Base-by-base conservation (phyloP, 2,329 filamentous ascomycete genomes). In the Trichophyton benhamiae region DNA sequence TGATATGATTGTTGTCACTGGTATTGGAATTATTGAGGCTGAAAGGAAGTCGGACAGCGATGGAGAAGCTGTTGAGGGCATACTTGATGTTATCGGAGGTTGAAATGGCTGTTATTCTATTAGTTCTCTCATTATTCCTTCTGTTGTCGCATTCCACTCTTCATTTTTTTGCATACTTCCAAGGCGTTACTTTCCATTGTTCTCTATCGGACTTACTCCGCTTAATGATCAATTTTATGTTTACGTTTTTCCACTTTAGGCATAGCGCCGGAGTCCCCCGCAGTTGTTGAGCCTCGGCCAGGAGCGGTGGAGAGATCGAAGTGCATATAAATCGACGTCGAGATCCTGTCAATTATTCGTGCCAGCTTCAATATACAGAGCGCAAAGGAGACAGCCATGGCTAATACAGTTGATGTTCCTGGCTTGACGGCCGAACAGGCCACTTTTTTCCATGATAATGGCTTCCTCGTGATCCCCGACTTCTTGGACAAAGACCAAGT, bases 401-500 rank as follows among this genome's bases (percentile, higher is more conserved):
- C 58, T 33, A 30, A n/a, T 22, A 33, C 48, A 41, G 42, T 13
- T 33, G 22, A n/a, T 22, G 13, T 27, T 44, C 13, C 62, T 17
- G 65, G 63, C 61, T 87, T 96, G 62, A 87, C 86, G 15, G 74
- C 84, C 49, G 79, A 82, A 36, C 91, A 96, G 71, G 77, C 94
- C 55, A 72, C 81, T 57, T 79, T 81, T 69, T 97, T 95, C 79
- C 74, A 87, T 67, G 79, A 83, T 58, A 89, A 97, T 77, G 94
- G 94, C 76, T 97, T 95, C 77, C 86, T 97, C 63, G 82, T 97
- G 68, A 82, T 99, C 68, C 89, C 88, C 1, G 76, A 87, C 69
- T 91, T 89, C 61, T 83, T 97, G 46, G 80, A 80, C 8, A 79
- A 80, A 0, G 72, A 80, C 0, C 89, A 87, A 17, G 83, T 92